Evolutionary conservation across 2,329 filamentous ascomycete genomes (phyloP), one percentile per base, ranked within the genome.

Genomic region (Calonectria pauciramosa): DNA sequence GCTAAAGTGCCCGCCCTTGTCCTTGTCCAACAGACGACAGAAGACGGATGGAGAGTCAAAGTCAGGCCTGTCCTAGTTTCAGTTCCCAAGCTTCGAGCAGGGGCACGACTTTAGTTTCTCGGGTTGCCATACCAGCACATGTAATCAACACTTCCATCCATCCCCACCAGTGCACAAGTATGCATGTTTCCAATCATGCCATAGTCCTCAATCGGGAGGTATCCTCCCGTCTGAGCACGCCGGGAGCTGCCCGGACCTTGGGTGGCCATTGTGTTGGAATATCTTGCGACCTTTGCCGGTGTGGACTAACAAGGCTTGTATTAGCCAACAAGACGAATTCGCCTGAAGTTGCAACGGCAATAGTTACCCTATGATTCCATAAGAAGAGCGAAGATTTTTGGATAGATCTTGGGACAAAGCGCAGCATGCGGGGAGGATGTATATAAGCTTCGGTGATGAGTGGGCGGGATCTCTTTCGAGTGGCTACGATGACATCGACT

Each of bases 111-210:
- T 47, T 20, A 23, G 56, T 64, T 18, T 63, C 18, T 16, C 34
- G 5, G 32, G 3, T 11, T 18, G 71, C 77, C 88, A 84, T 81
- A 92, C 92, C 93, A 96, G 84, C 93, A 95, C 93, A 95, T 94
- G 79, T 92, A 95, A 82, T 95, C 94, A 72, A 96, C 84, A 77
- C 93, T 93, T 30, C 94, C 94, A 80, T 94, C 92, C 81, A 94
- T 94, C 77, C 93, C 93, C 28, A 94, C 89, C n/a, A 95, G 86
- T 18, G 94, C 93, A 86, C 93, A 94, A 1, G 94, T 96, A 80
- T 93, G 90, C 93, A 96, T 95, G 81, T 95, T 95, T 30, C 94
- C 94, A 79, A 96, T 94, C 84, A 96, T 90, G 70, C 94, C 94
- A 88, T 95, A 95, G 84, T 95, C 91, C 82, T 95, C 94, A 77